These are phyloP conservation scores for Perilla frutescens DNA, from an alignment of 257 asterid genomes.

Conservation along the genomic window DNA sequence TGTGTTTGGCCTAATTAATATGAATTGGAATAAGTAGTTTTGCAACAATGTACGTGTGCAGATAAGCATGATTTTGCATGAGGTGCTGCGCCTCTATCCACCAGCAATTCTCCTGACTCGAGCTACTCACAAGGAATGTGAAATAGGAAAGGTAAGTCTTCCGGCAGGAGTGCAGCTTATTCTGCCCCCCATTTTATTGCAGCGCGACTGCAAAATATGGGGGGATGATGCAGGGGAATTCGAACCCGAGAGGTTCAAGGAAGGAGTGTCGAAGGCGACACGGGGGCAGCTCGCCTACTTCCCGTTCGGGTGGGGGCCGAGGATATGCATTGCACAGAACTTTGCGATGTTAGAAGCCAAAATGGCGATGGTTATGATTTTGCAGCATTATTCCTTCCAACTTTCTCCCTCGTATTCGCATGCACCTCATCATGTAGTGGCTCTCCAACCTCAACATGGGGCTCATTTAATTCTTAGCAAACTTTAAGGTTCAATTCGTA, in stretches of 20 bases:
- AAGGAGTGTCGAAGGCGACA: constrained; percentile 48
- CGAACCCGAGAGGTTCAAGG: constrained; percentile 49
- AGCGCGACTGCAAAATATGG: constrained; percentile 51
- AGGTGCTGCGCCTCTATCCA: constrained; percentile 56
- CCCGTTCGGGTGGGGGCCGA: constrained; percentile 58
- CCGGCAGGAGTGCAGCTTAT: constrained; percentile 43
- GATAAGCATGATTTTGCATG: constrained; percentile 56
- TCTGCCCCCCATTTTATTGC: constrained; percentile 43
- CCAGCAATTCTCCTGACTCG: constrained; percentile 31
- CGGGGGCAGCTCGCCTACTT: constrained; percentile 33
- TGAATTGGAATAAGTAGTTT: too few relatives aligned
- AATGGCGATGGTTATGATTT: constrained; percentile 45
- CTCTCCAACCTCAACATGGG: constrained; percentile 23
- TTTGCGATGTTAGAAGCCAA: constrained; percentile 56
- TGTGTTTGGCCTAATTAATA: not conserved
- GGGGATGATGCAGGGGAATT: constrained; percentile 53
- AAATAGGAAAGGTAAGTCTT: constrained; percentile 35
- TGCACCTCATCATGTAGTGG: not conserved
- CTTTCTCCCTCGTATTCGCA: constrained; percentile 28
- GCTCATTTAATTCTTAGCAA: constrained; percentile 15
- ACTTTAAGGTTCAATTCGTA: not conserved
- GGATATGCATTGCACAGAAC: constrained; percentile 57
- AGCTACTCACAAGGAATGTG: constrained; percentile 11
- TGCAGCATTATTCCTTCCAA: constrained; percentile 44
- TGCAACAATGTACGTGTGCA: not conserved